These are phyloP conservation scores for Boletales sp. DNA, from an alignment of 768 basidiomycete species.

Conservation along the genomic window DNA sequence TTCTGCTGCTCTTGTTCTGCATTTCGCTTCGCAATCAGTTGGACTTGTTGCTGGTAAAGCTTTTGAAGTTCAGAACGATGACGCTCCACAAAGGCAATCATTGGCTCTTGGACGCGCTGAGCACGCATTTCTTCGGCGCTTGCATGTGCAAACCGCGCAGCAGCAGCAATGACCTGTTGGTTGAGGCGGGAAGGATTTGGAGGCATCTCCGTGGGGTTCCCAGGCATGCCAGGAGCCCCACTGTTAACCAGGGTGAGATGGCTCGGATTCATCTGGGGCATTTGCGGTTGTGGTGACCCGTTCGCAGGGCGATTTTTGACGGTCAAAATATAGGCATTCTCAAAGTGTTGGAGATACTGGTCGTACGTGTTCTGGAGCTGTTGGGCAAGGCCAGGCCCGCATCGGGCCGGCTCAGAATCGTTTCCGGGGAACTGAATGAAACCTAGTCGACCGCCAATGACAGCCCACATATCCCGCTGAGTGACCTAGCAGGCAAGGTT, in stretches of 20 bases:
- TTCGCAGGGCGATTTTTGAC: slow-evolving; percentile 23
- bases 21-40: slow-evolving; percentile 16
- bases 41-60: slow-evolving; percentile 25
- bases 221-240: slow-evolving; percentile 6
- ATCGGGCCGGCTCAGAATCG: slow-evolving; percentile 57
- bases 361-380: slow-evolving; percentile 60
- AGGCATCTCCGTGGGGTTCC: slow-evolving; percentile 19
- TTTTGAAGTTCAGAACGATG: slow-evolving; percentile 38
- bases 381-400: slow-evolving; percentile 58
- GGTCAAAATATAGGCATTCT: slow-evolving; percentile 48
- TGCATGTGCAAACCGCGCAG: slow-evolving; percentile 47
- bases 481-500: slow-evolving; percentile 41
- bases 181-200: slow-evolving; percentile 13
- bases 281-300: slow-evolving; percentile 12
- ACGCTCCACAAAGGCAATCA: slow-evolving; percentile 56
- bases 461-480: slow-evolving; percentile 55
- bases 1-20: slow-evolving; percentile 24
- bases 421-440: slow-evolving; percentile 62
- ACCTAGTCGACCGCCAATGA: slow-evolving; percentile 66
- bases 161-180: slow-evolving; percentile 38
- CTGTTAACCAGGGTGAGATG: slow-evolving; percentile 9
- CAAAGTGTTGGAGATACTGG: slow-evolving; percentile 54
- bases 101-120: slow-evolving; percentile 43
- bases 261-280: slow-evolving; percentile 13
- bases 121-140: slow-evolving; percentile 51